These are phyloP conservation scores for Trichoderma koningiopsis DNA, from an alignment of 2,329 filamentous ascomycete genomes.

Conservation along the genomic window DNA sequence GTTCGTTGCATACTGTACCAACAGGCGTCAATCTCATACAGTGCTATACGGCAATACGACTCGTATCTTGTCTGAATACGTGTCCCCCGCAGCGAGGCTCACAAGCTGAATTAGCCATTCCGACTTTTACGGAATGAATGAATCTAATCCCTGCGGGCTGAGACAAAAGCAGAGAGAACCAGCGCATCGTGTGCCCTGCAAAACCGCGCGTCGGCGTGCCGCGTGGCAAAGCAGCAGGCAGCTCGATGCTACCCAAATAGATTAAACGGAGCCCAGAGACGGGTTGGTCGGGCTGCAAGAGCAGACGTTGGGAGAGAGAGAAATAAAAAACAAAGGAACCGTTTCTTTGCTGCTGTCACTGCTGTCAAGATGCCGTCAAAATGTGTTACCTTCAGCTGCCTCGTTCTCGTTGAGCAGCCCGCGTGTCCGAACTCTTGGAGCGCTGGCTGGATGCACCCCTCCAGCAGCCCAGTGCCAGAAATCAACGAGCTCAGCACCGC, in stretches of 20 bases:
- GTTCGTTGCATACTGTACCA: background rate
- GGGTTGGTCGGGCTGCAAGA: conserved; percentile 6
- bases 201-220: background rate
- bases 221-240: conserved; percentile 1
- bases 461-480: background rate
- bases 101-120: background rate
- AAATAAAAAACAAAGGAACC: background rate
- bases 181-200: conserved; percentile 18
- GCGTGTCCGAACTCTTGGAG: background rate
- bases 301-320: background rate
- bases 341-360: background rate
- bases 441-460: background rate
- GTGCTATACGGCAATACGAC: background rate
- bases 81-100: background rate
- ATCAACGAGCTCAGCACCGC: background rate
- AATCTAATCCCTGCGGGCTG: conserved; percentile 6
- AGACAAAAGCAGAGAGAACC: background rate
- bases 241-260: background rate
- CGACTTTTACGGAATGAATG: background rate
- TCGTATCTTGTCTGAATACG: background rate
- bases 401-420: background rate
- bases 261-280: background rate
- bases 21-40: background rate
- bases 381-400: background rate
- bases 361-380: conserved; percentile 5